phyloP scores from a whole-genome alignment of 106 monocot genomes.

The Narthecium ossifragum region DNA sequence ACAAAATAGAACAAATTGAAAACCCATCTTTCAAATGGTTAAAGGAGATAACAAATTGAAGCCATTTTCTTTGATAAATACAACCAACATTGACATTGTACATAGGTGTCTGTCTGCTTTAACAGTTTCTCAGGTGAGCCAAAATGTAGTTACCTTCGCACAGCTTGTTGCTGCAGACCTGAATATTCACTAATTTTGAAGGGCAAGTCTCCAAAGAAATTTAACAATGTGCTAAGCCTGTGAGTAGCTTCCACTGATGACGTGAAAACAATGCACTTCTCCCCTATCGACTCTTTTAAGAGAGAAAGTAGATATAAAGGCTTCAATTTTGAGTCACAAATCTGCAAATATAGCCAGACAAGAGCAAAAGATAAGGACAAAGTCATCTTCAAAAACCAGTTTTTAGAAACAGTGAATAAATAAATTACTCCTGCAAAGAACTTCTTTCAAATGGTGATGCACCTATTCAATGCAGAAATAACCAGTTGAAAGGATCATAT shows the following conservation, averaged over 20 bases:
- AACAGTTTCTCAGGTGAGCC: no score
- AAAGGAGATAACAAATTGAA: no score
- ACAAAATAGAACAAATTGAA: no score
- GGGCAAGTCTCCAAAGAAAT: conserved; percentile 60
- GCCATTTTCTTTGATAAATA: no score
- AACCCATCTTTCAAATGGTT: no score
- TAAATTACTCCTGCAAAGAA: no score
- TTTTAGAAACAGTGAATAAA: no score
- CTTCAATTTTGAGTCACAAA: conserved; percentile 74
- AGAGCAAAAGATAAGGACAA: conserved; percentile 5
- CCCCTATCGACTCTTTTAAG: conserved; percentile 51
- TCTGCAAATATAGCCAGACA: conserved; percentile 26
- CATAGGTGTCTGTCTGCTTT: no score
- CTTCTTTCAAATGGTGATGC: no score
- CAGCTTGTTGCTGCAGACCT: conserved; percentile 53
- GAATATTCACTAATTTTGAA: conserved; percentile 80
- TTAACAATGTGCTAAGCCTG: conserved; percentile 63
- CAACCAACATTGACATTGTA: no score
- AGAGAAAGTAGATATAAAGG: conserved; percentile 70
- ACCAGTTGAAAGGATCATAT: no score
- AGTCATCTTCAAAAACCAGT: background rate
- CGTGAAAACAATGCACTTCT: conserved; percentile 88
- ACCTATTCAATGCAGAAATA: no score
- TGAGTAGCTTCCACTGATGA: conserved; percentile 75
- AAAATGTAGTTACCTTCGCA: conserved; percentile 57